Percentiles rank a stretch among this genome's conserved stretches.
phyloP scores from a whole-genome alignment of 805 yeast species.

The Candida broadrunensis region DNA sequence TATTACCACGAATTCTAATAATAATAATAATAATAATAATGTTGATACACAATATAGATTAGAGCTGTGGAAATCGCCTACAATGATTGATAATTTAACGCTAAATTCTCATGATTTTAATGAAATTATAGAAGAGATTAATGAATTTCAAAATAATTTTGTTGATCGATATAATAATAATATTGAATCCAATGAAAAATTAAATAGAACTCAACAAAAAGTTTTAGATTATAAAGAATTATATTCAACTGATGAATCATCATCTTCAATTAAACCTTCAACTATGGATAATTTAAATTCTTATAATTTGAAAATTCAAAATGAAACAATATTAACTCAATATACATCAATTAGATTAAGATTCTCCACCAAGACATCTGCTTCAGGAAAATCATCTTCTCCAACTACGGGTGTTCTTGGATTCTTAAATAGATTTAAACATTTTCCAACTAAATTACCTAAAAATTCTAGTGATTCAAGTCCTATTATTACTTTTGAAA shows the following conservation, averaged over 20 bases:
- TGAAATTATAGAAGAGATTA: constrained; percentile 22
- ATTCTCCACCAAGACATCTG: constrained; percentile 16
- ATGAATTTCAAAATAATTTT: constrained; percentile 29
- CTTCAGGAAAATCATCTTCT: not conserved
- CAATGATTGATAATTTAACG: not conserved
- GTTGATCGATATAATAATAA: constrained; percentile 17
- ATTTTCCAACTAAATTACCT: not conserved
- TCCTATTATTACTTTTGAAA: constrained; percentile 3
- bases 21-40: constrained; percentile 1
- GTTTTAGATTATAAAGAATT: constrained; percentile 32
- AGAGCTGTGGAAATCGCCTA: constrained; percentile 6
- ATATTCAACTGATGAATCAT: constrained; percentile 4
- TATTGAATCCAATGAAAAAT: constrained; percentile 5
- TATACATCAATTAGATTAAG: constrained; percentile 36
- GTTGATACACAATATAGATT: constrained; percentile 4
- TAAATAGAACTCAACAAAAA: constrained; percentile 33
- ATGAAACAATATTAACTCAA: constrained; percentile 33
- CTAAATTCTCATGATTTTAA: constrained; percentile 6
- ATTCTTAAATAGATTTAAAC: constrained; percentile 16
- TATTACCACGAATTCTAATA: not conserved
- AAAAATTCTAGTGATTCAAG: not conserved
- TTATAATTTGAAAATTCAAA: constrained; percentile 29
- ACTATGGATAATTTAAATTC: constrained; percentile 4
- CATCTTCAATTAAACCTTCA: not conserved
- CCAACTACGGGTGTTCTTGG: constrained; percentile 26